Conservation (phyloP, 768 basidiomycete genomes). For the Naematelia encephala region DNA sequence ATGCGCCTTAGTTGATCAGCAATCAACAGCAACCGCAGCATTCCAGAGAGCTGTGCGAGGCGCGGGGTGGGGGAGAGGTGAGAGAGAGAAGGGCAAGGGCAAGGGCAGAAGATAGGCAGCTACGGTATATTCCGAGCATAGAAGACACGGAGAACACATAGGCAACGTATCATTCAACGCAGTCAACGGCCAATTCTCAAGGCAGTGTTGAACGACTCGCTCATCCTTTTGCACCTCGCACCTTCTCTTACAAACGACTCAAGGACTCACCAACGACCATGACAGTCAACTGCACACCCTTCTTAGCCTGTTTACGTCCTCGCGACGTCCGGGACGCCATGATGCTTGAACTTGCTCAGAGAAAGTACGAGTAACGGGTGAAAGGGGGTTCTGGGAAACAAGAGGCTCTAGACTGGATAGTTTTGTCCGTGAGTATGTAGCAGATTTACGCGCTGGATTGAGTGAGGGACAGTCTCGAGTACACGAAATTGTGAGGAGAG, state of each 20-base stretch:
- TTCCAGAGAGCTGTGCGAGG: no score
- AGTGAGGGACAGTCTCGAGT: no score
- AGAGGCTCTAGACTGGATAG: no score
- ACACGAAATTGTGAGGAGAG: no score
- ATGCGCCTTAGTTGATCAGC: slow-evolving; percentile 65
- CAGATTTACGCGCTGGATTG: neutral
- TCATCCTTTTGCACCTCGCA: neutral
- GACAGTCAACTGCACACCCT: slow-evolving; percentile 96
- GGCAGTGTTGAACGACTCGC: no score
- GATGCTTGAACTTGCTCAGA: neutral
- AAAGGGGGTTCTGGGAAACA: neutral
- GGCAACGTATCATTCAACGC: no score
- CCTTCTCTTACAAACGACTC: neutral
- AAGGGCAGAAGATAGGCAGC: neutral
- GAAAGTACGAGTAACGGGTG: neutral
- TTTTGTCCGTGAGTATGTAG: no score
- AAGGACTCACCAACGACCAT: slow-evolving; percentile 87
- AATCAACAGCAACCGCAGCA: neutral
- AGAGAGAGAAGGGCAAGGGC: slow-evolving; percentile 6
- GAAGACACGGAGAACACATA: no score
- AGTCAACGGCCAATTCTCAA: no score
- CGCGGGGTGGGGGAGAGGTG: no score
- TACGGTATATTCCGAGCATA: no score
- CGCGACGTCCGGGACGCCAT: slow-evolving; percentile 46
- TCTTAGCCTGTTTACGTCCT: slow-evolving; percentile 74